Conservation (phyloP, 2,329 filamentous ascomycete species). For the Neurospora sp. region DNA sequence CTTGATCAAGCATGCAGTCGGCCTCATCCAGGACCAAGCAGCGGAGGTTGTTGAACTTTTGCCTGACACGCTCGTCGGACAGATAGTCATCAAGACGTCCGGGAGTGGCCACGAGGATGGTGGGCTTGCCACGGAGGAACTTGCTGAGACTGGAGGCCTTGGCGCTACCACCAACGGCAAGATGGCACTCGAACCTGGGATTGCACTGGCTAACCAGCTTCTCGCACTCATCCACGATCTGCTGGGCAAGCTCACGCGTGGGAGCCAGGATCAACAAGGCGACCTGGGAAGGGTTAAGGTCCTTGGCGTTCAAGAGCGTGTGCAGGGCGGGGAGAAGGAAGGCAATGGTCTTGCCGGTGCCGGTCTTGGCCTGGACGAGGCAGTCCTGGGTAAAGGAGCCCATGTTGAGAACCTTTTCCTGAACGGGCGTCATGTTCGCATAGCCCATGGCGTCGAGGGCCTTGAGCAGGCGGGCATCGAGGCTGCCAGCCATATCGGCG, state of each 20-base stretch:
- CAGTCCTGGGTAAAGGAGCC: conserved; percentile 41
- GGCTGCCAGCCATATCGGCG: conserved; percentile 13
- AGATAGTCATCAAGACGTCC: conserved; percentile 73
- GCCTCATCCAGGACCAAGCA: conserved; percentile 79
- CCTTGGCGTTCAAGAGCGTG: conserved; percentile 49
- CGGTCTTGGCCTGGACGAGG: conserved; percentile 76
- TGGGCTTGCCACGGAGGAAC: conserved; percentile 57
- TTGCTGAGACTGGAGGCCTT: conserved; percentile 62
- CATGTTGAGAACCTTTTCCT: conserved; percentile 38
- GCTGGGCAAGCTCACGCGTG: conserved; percentile 60
- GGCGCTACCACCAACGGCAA: conserved; percentile 74
- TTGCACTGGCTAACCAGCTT: conserved; percentile 49
- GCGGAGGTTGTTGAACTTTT: conserved; percentile 59
- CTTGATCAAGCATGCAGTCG: conserved; percentile 72
- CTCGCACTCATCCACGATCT: conserved; percentile 62
- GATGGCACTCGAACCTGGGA: conserved; percentile 60
- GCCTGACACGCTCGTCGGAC: conserved; percentile 55
- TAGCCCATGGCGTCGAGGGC: conserved; percentile 14
- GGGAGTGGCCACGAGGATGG: conserved; percentile 73
- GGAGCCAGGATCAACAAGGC: conserved; percentile 59
- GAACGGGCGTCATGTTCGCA: conserved; percentile 42
- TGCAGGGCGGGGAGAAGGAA: conserved; percentile 80
- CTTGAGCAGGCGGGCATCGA: conserved; percentile 16
- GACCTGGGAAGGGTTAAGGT: conserved; percentile 27
- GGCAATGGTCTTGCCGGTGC: conserved; percentile 77